Conservation (phyloP, 2,329 filamentous ascomycete species). For the Pezicula rhizophila region DNA sequence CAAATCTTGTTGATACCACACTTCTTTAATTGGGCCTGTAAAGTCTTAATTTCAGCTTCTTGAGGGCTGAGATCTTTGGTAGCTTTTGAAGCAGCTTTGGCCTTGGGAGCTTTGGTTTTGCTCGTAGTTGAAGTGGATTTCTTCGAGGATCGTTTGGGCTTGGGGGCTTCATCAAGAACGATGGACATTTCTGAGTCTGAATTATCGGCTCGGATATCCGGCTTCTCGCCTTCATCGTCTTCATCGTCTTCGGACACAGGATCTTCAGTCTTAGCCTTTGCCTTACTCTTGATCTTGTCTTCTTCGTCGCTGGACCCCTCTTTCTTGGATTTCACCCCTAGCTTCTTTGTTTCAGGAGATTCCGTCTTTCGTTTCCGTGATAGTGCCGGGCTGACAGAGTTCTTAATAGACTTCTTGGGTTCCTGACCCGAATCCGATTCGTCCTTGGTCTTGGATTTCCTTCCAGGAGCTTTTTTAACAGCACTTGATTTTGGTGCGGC, state of each 20-base stretch:
- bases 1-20: slow-evolving; percentile 92
- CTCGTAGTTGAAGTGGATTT: slow-evolving; percentile 29
- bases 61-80: slow-evolving; percentile 47
- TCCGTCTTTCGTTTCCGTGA: slow-evolving; percentile 1
- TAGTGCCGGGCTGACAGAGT: not conserved
- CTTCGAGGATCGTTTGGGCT: slow-evolving; percentile 42
- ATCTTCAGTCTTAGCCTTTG: slow-evolving; percentile 2
- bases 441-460: slow-evolving; percentile 9
- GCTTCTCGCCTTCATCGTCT: slow-evolving; percentile 9
- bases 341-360: slow-evolving; percentile 1
- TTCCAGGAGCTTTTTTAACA: not conserved
- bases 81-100: slow-evolving; percentile 30
- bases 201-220: slow-evolving; percentile 28
- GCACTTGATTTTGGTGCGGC: not conserved
- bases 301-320: slow-evolving; percentile 3
- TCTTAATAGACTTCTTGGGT: slow-evolving; percentile 19
- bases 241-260: slow-evolving; percentile 9
- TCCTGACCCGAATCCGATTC: slow-evolving; percentile 22
- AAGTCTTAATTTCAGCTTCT: slow-evolving; percentile 76
- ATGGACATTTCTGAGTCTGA: slow-evolving; percentile 61
- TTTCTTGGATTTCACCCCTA: slow-evolving; percentile 5
- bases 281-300: not conserved
- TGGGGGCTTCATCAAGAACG: slow-evolving; percentile 69
- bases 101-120: slow-evolving; percentile 31
- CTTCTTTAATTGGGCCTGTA: slow-evolving; percentile 81